Base-by-base conservation (phyloP, 768 basidiomycete species). In the Hygrophorus pudorinus region DNA sequence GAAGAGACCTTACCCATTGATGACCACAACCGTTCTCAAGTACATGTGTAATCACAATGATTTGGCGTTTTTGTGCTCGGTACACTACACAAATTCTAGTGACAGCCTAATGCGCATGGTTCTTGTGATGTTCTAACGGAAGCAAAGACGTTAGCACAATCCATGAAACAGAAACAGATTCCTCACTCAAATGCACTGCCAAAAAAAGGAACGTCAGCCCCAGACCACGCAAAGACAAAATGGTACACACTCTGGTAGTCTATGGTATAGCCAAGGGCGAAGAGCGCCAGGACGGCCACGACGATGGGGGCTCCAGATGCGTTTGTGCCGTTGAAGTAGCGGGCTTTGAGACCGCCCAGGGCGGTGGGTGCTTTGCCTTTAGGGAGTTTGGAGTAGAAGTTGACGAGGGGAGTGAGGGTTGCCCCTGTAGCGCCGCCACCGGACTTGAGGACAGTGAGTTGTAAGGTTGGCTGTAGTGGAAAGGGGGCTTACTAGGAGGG, bases 331-430 rank as follows among this genome's bases (percentile, higher is more conserved):
- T 73, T 78, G 65, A 92, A 91, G 66, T 72, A 88, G 37, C 81
- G 71, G 13, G 65, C 85, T 64, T 86, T 85, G 56, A 94, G 68
- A 16, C 90, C 87, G 7, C 42, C 30, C 43, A 65, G 65, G 41
- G 72, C 67, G 30, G 71, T 60, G 14, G 85, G 71, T 31, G 79
- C 76, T 31, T 78, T 69, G 37, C 93, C 93, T 63, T 97, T 97
- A 51, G 92, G 93, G 39, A 98, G 78, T 65, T 89, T 92, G 48
- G 87, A 91, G 73, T 98, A 98, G 67, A 96, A 97, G 53, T 89
- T 79, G 51, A 96, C 90, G 59, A 97, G 83, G 27, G 81, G 80
- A 45, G 75, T 70, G 42, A 94, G 84, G 50, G 85, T 79, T 36
- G 78, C 78, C 34, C 89, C 89, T 43, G 85, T 78, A 45, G 82